Percentiles rank a stretch among this genome's conserved stretches.
These are phyloP conservation scores for Dactylellina leptospora DNA, from an alignment of 2,329 filamentous ascomycete genomes.

Conservation along the genomic window DNA sequence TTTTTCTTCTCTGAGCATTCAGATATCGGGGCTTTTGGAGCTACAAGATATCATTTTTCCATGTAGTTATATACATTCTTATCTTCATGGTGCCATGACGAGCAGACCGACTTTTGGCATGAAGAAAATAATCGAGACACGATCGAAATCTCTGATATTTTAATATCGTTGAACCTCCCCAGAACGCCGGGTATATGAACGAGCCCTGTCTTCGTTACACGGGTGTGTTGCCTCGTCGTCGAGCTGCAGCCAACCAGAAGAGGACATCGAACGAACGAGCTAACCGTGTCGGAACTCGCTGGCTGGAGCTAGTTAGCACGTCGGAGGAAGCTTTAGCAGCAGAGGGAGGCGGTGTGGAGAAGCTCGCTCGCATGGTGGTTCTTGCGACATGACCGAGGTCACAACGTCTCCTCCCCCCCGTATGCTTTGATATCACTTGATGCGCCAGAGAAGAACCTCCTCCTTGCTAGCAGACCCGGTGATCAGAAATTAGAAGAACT, in stretches of 20 bases:
- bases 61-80: no score
- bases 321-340: neutral
- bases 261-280: neutral
- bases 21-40: no score
- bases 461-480: neutral
- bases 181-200: no score
- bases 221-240: neutral
- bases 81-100: no score
- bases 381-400: conserved; percentile 1
- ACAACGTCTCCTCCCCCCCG: neutral
- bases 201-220: no score
- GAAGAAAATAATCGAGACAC: no score
- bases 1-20: no score
- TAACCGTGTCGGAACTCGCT: neutral
- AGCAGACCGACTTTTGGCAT: no score
- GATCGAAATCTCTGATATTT: no score
- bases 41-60: no score
- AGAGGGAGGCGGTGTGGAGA: neutral
- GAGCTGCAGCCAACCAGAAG: conserved; percentile 7
- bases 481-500: neutral
- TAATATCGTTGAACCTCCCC: no score
- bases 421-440: neutral
- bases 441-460: neutral
- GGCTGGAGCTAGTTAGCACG: neutral
- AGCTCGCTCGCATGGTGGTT: no score